Conservation (phyloP, 1,284 basidiomycete genomes). For the Earliella scabrosa region DNA sequence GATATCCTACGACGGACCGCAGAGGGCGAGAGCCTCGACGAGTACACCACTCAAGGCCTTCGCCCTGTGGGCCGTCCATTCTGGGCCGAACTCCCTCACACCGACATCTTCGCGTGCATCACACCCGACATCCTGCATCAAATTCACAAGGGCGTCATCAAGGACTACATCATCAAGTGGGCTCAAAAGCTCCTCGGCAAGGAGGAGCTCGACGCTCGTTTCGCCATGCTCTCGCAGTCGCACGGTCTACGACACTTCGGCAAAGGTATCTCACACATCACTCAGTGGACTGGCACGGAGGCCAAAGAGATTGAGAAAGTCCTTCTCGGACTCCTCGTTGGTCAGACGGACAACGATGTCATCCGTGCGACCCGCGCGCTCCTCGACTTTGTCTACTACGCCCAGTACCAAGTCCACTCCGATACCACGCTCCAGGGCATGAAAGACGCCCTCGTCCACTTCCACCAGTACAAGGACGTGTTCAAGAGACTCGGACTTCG, state of each 20-base stretch:
- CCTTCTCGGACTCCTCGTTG: conserved; percentile 30
- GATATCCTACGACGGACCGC: neutral
- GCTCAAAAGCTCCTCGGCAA: conserved; percentile 22
- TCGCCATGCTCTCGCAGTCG: conserved; percentile 20
- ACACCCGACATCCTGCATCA: too few relatives aligned
- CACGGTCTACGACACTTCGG: conserved; percentile 30
- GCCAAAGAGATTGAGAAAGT: conserved; percentile 31
- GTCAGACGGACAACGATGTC: too few relatives aligned
- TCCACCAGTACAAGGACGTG: conserved; percentile 30
- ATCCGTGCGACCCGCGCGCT: conserved; percentile 20
- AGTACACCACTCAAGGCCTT: too few relatives aligned
- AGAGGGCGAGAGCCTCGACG: neutral
- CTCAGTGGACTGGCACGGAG: conserved; percentile 32
- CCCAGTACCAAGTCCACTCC: conserved; percentile 24
- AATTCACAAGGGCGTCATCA: too few relatives aligned
- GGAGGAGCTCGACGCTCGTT: conserved; percentile 29
- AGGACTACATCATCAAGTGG: conserved; percentile 36
- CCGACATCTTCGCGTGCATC: conserved; percentile 32
- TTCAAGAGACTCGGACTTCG: conserved; percentile 26
- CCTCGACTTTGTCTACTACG: conserved; percentile 37
- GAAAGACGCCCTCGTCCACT: conserved; percentile 14
- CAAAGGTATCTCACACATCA: conserved; percentile 30
- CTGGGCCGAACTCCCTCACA: conserved; percentile 22
- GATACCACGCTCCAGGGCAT: conserved; percentile 18
- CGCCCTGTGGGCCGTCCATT: too few relatives aligned